A percentile compares a stretch with the other conserved stretches of the same genome.
Conservation (phyloP, 805 yeast species). For the Yarrowia divulgata region DNA sequence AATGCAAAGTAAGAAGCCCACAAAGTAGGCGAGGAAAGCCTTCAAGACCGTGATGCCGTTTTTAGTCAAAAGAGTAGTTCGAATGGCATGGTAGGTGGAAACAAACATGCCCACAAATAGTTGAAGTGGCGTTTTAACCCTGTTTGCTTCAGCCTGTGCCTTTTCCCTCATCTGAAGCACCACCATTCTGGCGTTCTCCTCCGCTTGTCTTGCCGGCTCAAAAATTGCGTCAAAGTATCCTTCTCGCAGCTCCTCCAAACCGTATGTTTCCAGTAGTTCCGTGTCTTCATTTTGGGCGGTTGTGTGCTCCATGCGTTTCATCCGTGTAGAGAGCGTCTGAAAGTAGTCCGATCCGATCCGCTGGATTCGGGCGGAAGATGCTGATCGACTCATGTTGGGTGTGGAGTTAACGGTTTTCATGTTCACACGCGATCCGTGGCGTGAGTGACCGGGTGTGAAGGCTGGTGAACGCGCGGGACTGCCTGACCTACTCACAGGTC, state of each 20-base stretch:
- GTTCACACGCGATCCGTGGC: conserved; percentile 31
- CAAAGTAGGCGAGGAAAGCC: conserved; percentile 54
- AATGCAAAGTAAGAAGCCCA: conserved; percentile 54
- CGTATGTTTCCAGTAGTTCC: conserved; percentile 51
- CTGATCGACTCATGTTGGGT: conserved; percentile 12
- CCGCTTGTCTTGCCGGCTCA: conserved; percentile 40
- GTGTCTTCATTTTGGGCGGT: conserved; percentile 41
- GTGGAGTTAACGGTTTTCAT: conserved; percentile 7
- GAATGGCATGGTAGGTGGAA: neutral
- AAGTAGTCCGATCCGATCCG: conserved; percentile 34
- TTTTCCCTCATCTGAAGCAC: neutral
- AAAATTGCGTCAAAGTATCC: conserved; percentile 60
- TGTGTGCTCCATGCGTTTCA: conserved; percentile 29
- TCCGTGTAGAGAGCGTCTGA: conserved; percentile 23
- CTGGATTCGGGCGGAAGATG: conserved; percentile 16
- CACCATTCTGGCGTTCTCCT: conserved; percentile 20
- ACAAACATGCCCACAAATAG: conserved; percentile 6
- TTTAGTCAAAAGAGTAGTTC: conserved; percentile 15
- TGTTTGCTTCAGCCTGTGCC: conserved; percentile 1
- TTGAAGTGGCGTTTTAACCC: conserved; percentile 7
- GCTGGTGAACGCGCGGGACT: conserved; percentile 24
- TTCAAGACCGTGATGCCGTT: conserved; percentile 45
- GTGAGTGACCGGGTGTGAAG: conserved; percentile 21
- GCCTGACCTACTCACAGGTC: conserved; percentile 18
- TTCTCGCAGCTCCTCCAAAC: conserved; percentile 57